Base-by-base conservation (phyloP, 805 yeast genomes). In the Pichia pseudocactophila region DNA sequence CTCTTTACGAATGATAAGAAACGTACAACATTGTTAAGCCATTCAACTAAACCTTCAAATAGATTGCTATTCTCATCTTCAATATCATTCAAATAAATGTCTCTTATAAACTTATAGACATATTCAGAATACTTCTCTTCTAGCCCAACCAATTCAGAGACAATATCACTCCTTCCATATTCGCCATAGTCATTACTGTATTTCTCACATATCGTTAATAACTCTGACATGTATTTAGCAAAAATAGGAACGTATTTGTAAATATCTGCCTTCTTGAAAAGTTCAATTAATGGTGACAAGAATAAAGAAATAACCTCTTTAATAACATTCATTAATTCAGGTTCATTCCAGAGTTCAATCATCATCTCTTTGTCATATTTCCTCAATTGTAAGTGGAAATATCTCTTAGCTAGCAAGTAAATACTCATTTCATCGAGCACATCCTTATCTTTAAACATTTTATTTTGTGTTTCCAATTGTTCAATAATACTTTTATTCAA, bases 321-420 rank as follows among this genome's bases (percentile, higher is more conserved):
- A 44, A 89, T 66, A 34, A 90, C 69, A 30, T 70, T 70, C n/a
- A 88, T 79, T 36, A 94, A 65, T 50, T 83, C 85, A 0, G 90
- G 87, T 52, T 89, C 95, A 36, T 76, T 78, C 95, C 96, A 86
- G 34, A 89, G 57, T 54, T 80, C 80, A 52, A 78, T 79, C 67
- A 89, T 62, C 34, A 82, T 64, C 43, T 78, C 76, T 57, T 86
- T 88, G 56, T 90, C 98, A 30, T 77, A 74, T 44, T 76, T 80
- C 30, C 92, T 72, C 1, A 84, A 65, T 48, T 72, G 72, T 15
- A 82, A 61, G 46, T 74, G 79, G 61, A 82, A 74, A 41, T 82
- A 69, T 42, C 80, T 79, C 45, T 75, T 77, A 12, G 83, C 56
- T 47, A 7, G 76, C 63, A 52, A 73, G 82, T 33, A 73, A 47